Evolutionary conservation across 2,329 filamentous ascomycete species (phyloP), one percentile per base, ranked within the genome.

Genomic region (Venturia pyrina): DNA sequence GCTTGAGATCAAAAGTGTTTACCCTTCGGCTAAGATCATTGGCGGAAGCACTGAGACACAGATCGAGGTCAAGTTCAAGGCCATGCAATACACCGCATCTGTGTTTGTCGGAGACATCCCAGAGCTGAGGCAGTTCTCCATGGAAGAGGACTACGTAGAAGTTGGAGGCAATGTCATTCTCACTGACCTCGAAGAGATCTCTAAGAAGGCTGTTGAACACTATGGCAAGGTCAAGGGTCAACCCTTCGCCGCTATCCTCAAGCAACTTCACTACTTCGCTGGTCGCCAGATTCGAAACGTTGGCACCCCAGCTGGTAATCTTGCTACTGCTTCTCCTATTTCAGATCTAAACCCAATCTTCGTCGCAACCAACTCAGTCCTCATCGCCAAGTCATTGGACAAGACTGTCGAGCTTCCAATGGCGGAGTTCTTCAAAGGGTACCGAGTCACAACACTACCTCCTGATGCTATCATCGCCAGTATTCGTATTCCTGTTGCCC

Each of bases 1-100:
- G 19, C 83, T 98, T 19, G 89, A 96, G 73, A 96, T 99, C 78
- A 98, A 98, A 80, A 87, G 83, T 71, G 87, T 85, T 0, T 88
- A 91, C 70, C 93, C 93, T 0, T 86, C 88, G 34, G 91, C 93
- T 5, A 99, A 98, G 77, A 87, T 99, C 68, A 96, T 99, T 68
- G 93, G 92, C 62, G 95, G 95, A 68, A 96, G 92, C 74, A 96
- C 93, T 1, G 95, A 99, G 76, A 98, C 93, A 0, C 95, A 98
- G 77, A 98, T 99, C 68, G 95, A 99, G 78, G 90, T 96, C 78
- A 97, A 96, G 77, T 98, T 99, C 84, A 98, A 98, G 79, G 91
- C 89, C 0, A 85, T 96, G 81, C 85, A 92, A 71, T 98, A 98
- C 74, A 88, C 89, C 4, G 87, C 90, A 0, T 97, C 93, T 0